These are phyloP conservation scores for Leccinum boreale DNA, from an alignment of 768 basidiomycete species.

Conservation along the genomic window DNA sequence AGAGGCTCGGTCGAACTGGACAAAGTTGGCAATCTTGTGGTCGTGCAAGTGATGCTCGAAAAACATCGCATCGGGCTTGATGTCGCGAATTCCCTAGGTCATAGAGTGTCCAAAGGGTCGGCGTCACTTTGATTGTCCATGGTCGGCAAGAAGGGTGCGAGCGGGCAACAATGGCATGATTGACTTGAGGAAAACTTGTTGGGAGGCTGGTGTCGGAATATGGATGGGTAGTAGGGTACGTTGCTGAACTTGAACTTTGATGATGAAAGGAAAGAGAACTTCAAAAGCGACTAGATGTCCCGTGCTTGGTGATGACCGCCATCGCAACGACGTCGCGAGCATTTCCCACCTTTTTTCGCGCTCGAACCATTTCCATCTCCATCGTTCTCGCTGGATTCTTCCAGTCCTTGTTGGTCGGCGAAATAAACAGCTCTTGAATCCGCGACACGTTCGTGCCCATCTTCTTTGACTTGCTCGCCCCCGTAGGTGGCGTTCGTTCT, in stretches of 20 bases:
- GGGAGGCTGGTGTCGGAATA: too few species aligned
- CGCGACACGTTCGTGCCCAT: background rate
- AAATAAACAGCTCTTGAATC: background rate
- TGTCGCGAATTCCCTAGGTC: too few species aligned
- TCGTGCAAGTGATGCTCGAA: background rate
- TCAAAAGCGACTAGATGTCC: background rate
- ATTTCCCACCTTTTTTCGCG: constrained; percentile 2
- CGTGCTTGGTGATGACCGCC: background rate
- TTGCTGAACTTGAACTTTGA: too few species aligned
- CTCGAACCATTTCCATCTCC: constrained; percentile 8
- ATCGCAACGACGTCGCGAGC: background rate
- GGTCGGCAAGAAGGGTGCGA: too few species aligned
- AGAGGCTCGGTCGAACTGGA: background rate
- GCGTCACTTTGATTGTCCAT: too few species aligned
- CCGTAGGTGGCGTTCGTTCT: background rate
- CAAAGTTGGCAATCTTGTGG: background rate
- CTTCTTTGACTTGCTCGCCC: background rate
- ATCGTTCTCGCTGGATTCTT: constrained; percentile 1
- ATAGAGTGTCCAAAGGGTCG: too few species aligned
- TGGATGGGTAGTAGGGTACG: too few species aligned
- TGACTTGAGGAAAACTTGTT: too few species aligned
- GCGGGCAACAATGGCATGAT: too few species aligned
- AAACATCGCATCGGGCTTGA: background rate
- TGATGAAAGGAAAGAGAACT: too few species aligned
- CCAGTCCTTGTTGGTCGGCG: constrained; percentile 3